Evolutionary conservation across 2,329 filamentous ascomycete species (phyloP), one percentile per base, ranked within the genome.

Genomic region (Aspergillus brunneoviolaceus): DNA sequence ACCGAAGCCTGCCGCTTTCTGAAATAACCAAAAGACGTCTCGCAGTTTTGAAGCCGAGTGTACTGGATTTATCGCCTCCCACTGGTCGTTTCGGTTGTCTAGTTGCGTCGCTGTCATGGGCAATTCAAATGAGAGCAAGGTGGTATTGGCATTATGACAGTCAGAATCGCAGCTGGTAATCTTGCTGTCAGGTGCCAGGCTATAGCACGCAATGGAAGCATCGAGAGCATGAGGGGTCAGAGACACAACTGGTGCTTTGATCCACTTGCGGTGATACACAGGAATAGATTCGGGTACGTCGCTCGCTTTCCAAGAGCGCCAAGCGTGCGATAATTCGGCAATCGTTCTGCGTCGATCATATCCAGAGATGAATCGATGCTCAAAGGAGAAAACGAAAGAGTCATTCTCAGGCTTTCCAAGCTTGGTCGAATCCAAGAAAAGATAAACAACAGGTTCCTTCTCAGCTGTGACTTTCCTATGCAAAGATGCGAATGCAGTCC

Each of bases 361-460:
- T 42, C 80, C 79, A 14, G 78, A 72, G 6, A 83, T 72, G 4
- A 79, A 75, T 9, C 73, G 70, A 58, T 80, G 79, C 51, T 82
- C 77, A 6, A 77, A 64, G 2, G 85, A 80, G 65, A 89, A 86
- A 0, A 88, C 81, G 65, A 87, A 87, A 2, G 70, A 70, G 67
- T 89, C 85, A 5, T 80, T 58, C 0, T 75, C 67, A 0, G 78
- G 70, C 29, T 80, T 69, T 0, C 81, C 81, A 39, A 82, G 76
- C 16, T 79, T 79, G 5, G 78, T 74, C 0, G 85, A 82, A 57
- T 89, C 84, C 3, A 86, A 72, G 65, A 87, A 88, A 2, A 89
- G 70, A 63, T 81, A 89, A 0, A 87, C 57, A 1, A 76, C 67
- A 9, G 53, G 65, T 7, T 55, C 56, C 3, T 60, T 60, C 7